Base-by-base conservation (phyloP, 495 filamentous ascomycete genomes). In the Aspergillus steynii region DNA sequence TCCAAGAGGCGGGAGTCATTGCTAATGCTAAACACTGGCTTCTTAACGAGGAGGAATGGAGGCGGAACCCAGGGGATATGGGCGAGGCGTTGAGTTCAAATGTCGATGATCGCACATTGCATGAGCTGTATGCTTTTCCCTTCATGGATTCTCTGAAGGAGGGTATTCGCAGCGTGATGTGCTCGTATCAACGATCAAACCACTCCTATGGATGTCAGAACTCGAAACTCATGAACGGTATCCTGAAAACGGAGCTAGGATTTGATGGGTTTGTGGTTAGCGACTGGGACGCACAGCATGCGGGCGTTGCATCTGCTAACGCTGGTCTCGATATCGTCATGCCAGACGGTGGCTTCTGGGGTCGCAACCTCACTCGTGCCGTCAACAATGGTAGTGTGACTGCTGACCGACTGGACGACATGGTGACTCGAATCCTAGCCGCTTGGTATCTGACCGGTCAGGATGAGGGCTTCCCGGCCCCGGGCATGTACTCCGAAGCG, bases 231-330 rank as follows among this genome's bases (percentile, higher is more conserved):
- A 27, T 60, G 10, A 93, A 93, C 69, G 79, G 84, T 62, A 65
- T 92, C 4, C 80, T 96, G 58, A 96, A 96, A 76, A 80, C 83
- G 55, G 91, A 96, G 70, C 78, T 94, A 8, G 90, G 86, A 26
- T 96, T 93, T 77, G 90, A 93, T 46, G 86, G 86, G 5, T 86
- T 81, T 55, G 81, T 89, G 10, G 75, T 87, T 29, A 77, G 76
- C 26, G 86, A 89, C 62, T 89, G 85, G 85, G 69, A 75, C 47
- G 85, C 83, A 14, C 82, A 82, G 37, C 85, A 86, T 54, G 74
- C 77, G 0, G 82, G 79, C 4, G 69, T 78, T 2, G 71, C 68
- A 0, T 67, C 77, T 20, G 83, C 83, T 20, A 80, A 74, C 32
- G 84, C 64, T 80, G 84, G 84, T 76, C 77, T 63, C 76, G 81